Conservation (phyloP, 2,329 filamentous ascomycete species). For the Sarocladium strictum region DNA sequence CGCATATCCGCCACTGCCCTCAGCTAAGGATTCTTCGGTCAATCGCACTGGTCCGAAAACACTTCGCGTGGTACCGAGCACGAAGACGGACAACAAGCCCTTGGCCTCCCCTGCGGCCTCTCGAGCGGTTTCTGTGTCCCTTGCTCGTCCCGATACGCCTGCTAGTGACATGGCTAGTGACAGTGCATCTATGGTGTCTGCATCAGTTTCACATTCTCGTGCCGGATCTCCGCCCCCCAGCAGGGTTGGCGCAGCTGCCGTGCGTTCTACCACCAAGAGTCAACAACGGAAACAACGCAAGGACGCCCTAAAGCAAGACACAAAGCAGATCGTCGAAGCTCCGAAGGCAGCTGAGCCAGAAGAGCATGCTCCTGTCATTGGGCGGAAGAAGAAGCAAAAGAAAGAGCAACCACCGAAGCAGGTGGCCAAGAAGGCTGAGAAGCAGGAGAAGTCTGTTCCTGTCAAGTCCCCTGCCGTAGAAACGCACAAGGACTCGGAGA, state of each 20-base stretch:
- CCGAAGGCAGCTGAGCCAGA: slow-evolving; percentile 43
- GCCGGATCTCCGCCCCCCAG: slow-evolving; percentile 63
- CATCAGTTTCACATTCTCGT: slow-evolving; percentile 61
- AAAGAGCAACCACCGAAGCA: slow-evolving; percentile 52
- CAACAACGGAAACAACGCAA: slow-evolving; percentile 72
- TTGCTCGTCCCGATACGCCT: slow-evolving; percentile 62
- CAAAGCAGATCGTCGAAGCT: slow-evolving; percentile 44
- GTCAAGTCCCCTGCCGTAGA: background rate
- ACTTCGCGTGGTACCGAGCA: slow-evolving; percentile 62
- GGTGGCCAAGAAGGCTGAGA: slow-evolving; percentile 13
- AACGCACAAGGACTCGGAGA: slow-evolving; percentile 14
- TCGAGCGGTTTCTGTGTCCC: slow-evolving; percentile 23
- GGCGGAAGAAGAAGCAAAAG: slow-evolving; percentile 80
- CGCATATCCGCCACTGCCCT: slow-evolving; percentile 43
- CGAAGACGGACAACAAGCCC: slow-evolving; percentile 53
- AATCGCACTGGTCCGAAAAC: slow-evolving; percentile 54
- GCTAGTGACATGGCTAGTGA: slow-evolving; percentile 72
- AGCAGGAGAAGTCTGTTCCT: slow-evolving; percentile 8
- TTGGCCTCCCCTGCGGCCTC: slow-evolving; percentile 26
- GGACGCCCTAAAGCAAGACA: slow-evolving; percentile 60
- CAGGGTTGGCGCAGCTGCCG: slow-evolving; percentile 62
- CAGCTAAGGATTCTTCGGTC: slow-evolving; percentile 36
- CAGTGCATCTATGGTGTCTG: slow-evolving; percentile 66
- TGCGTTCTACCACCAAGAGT: slow-evolving; percentile 68
- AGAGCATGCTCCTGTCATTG: slow-evolving; percentile 65